These are phyloP conservation scores for Alternaria conjuncta DNA, from an alignment of 2,329 filamentous ascomycete genomes.

Conservation along the genomic window DNA sequence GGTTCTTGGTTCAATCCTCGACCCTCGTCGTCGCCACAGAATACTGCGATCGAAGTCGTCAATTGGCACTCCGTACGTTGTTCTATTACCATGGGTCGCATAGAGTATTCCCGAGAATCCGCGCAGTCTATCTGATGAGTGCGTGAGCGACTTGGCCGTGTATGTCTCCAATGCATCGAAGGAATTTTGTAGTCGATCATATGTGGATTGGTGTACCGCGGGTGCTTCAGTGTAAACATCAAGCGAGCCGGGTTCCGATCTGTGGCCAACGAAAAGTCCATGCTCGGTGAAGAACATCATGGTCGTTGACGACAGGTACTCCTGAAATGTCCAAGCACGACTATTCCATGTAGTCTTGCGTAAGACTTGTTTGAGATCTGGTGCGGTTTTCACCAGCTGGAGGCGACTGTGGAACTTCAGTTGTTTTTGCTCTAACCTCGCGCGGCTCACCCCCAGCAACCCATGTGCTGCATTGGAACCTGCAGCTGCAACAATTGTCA, in stretches of 20 bases:
- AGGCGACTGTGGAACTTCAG: background rate
- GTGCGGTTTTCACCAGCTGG: background rate
- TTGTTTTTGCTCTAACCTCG: background rate
- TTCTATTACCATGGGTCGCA: background rate
- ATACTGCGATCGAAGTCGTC: background rate
- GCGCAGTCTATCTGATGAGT: background rate
- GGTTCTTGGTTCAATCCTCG: background rate
- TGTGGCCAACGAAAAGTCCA: background rate
- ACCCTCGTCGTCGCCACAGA: background rate
- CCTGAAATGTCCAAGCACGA: constrained; percentile 15
- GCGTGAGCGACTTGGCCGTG: background rate
- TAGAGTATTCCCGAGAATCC: background rate
- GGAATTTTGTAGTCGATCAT: background rate
- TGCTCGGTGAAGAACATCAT: constrained; percentile 12
- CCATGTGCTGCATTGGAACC: constrained; percentile 1
- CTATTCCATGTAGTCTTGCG: background rate
- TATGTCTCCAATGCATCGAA: background rate
- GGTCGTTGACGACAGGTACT: background rate
- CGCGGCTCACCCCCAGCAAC: constrained; percentile 1
- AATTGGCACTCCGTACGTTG: background rate
- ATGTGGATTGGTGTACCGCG: background rate
- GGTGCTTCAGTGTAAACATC: background rate
- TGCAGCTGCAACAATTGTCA: constrained; percentile 8
- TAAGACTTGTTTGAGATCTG: background rate
- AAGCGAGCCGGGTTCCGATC: background rate